Conservation (phyloP, 2,329 filamentous ascomycete genomes). For the Mycosphaerella arachidis region DNA sequence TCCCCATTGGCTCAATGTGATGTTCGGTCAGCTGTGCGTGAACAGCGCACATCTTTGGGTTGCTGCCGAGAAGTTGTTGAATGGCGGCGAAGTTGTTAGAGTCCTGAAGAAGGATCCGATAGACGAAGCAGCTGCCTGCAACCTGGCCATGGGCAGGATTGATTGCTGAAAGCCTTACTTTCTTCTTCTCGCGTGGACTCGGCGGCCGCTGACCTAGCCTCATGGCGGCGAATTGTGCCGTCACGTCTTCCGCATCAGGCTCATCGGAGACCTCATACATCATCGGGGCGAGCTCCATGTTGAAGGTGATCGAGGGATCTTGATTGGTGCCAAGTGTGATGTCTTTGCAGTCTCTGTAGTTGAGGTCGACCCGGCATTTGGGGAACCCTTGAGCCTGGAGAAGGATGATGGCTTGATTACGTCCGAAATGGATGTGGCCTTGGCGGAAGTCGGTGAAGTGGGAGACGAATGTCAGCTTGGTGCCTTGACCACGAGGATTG, state of each 20-base stretch:
- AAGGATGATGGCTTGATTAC: conserved; percentile 24
- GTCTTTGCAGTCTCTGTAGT: conserved; percentile 40
- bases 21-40: neutral
- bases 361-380: conserved; percentile 38
- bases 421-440: conserved; percentile 37
- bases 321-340: conserved; percentile 31
- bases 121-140: conserved; percentile 49
- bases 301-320: conserved; percentile 36
- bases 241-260: too few species aligned
- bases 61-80: conserved; percentile 20
- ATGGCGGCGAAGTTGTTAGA: conserved; percentile 25
- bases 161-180: conserved; percentile 35
- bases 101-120: conserved; percentile 34
- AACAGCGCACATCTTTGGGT: conserved; percentile 31
- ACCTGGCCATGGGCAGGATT: conserved; percentile 36
- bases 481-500: conserved; percentile 18
- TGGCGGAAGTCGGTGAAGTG: conserved; percentile 40
- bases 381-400: conserved; percentile 14
- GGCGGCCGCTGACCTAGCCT: neutral
- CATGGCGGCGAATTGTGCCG: too few species aligned
- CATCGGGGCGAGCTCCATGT: conserved; percentile 37
- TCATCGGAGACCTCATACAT: conserved; percentile 30
- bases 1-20: neutral
- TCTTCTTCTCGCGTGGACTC: conserved; percentile 18
- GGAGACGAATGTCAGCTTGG: conserved; percentile 37